Base-by-base conservation (phyloP, 345 rosid species). In the Populus euphratica region DNA sequence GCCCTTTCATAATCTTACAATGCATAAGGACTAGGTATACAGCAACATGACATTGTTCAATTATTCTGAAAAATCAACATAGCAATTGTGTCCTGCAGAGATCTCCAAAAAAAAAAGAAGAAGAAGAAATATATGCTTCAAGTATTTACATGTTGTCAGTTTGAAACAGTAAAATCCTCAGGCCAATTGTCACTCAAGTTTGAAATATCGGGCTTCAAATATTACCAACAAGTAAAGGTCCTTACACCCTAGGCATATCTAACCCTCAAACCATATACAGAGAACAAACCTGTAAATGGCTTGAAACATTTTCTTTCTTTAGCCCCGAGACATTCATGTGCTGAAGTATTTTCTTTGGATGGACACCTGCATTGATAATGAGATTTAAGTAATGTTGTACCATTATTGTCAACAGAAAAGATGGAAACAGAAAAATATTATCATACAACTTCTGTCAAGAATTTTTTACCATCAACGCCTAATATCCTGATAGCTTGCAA, bases 231-330 rank as follows among this genome's bases (percentile, higher is more conserved):
- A 59, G 10, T 12, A 49, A 49, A 49, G 54, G 16, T 49, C 1
- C 54, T 49, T 49, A 1, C 59, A 52, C 11, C 43, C 43, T 52
- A 20, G 23, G 20, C n/a, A 59, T 59, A 11, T 14, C 27, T 59
- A 10, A 14, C 25, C 23, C 63, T 23, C 29, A 23, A 10, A 5
- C 13, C 25, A n/a, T 59, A 9, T 69, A 11, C 2, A 21, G 69
- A 35, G 20, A 31, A 79, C 77, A 72, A 76, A 89, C 93, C 91
- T 87, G 89, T 72, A 88, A 77, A 76, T 88, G 90, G 82, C 89
- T 86, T 17, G 87, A 84, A 75, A 90, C 68, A 33, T 82, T 72
- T 76, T 74, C 78, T 70, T 80, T 85, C 73, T 18, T 88, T 18
- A 87, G 81, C 33, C 83, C 87, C 4, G 84, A 83, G 39, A 86